Evolutionary conservation across 805 yeast species (phyloP).

Genomic region (Saturnispora besseyi): DNA sequence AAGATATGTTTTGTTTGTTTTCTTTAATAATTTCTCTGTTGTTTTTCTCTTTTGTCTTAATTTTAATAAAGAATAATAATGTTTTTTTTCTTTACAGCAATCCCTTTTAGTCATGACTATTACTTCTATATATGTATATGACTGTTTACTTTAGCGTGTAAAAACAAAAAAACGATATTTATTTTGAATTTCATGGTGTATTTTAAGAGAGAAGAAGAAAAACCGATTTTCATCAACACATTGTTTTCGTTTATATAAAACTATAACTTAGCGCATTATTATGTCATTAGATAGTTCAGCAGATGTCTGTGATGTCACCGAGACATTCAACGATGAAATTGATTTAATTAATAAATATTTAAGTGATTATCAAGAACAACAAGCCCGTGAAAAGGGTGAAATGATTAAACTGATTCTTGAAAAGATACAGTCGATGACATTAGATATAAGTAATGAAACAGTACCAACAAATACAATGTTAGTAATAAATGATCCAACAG

Average conservation of each 20-base stretch:
- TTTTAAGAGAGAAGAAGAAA: neutral
- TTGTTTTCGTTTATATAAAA: neutral
- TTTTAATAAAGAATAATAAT: too few species aligned
- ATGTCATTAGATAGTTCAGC: neutral
- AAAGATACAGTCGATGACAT: neutral
- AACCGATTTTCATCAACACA: neutral
- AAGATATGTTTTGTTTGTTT: too few species aligned
- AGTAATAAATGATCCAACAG: neutral
- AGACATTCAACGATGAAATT: slow-evolving; percentile 1
- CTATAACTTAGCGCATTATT: too few species aligned
- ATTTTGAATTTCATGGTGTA: too few species aligned
- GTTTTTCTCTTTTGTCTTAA: too few species aligned
- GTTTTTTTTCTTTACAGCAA: too few species aligned
- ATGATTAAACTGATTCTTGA: slow-evolving; percentile 4
- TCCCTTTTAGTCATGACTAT: too few species aligned
- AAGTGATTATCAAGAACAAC: slow-evolving; percentile 15
- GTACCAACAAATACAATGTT: neutral
- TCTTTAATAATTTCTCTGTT: too few species aligned
- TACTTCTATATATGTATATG: neutral
- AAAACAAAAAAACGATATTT: too few species aligned
- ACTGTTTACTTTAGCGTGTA: too few species aligned
- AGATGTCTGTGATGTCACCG: neutral
- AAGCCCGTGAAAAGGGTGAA: slow-evolving; percentile 8
- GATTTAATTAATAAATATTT: slow-evolving; percentile 3
- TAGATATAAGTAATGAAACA: neutral